phyloP scores from a whole-genome alignment of 176 grass and related monocot species.

The Ensete ventricosum region DNA sequence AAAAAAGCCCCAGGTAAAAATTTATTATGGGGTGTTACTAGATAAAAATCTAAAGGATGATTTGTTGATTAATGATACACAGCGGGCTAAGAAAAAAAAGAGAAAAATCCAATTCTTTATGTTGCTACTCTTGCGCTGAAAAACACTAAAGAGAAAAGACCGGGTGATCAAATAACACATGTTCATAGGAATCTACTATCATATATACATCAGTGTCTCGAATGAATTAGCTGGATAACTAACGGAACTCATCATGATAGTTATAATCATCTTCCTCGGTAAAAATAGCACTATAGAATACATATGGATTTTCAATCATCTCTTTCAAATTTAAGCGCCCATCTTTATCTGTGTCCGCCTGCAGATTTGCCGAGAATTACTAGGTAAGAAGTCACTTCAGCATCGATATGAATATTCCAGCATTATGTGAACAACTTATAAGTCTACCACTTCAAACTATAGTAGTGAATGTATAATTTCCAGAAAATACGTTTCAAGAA shows the following conservation, averaged over 20 bases:
- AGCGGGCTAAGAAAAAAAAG: too few relatives aligned
- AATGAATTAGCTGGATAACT: conserved; percentile 27
- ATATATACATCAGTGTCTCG: not conserved
- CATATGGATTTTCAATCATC: conserved; percentile 88
- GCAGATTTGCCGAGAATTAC: conserved; percentile 4
- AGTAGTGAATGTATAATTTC: too few relatives aligned
- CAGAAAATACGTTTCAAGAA: too few relatives aligned
- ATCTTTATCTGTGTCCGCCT: conserved; percentile 84
- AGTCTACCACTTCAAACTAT: too few relatives aligned
- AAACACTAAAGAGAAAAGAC: too few relatives aligned
- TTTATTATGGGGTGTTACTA: too few relatives aligned
- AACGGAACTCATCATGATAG: conserved; percentile 81
- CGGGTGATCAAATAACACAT: not conserved
- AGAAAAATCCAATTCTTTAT: too few relatives aligned
- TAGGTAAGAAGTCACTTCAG: too few relatives aligned
- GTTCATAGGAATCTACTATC: not conserved
- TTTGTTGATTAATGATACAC: too few relatives aligned
- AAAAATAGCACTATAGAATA: conserved; percentile 76
- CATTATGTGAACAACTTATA: not conserved
- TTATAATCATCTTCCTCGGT: conserved; percentile 54
- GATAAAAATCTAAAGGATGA: too few relatives aligned
- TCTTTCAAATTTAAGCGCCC: conserved; percentile 69
- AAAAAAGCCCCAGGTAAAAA: too few relatives aligned
- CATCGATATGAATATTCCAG: not conserved
- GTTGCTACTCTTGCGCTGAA: too few relatives aligned